A percentile compares a stretch with the other conserved stretches of the same genome.
Evolutionary conservation across 768 basidiomycete genomes (phyloP).

Genomic region (Exsudoporus frostii): DNA sequence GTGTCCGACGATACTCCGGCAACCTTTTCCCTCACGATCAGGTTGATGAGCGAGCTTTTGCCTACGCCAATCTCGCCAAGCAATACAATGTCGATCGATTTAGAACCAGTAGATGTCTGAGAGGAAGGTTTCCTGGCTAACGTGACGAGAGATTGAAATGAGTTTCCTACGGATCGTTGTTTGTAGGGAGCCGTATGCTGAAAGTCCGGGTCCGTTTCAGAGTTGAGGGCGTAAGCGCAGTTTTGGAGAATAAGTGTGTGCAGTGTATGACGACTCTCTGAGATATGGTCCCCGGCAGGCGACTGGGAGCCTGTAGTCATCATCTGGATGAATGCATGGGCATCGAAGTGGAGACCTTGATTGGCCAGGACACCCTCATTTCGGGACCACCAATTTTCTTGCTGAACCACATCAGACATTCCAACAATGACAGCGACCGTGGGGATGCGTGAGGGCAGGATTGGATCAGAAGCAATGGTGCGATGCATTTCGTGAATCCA

Average conservation of each 20-base stretch:
- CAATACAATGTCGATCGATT: conserved; percentile 31
- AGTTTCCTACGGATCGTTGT: conserved; percentile 7
- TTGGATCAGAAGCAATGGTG: conserved; percentile 2
- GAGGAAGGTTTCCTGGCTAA: conserved; percentile 4
- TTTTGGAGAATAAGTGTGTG: conserved; percentile 14
- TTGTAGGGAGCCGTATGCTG: conserved; percentile 5
- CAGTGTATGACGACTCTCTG: conserved; percentile 12
- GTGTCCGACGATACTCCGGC: conserved; percentile 33
- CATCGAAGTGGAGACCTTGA: conserved; percentile 15
- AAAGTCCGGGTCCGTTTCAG: not conserved
- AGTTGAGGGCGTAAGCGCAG: not conserved
- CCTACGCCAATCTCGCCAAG: conserved; percentile 34
- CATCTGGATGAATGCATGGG: conserved; percentile 14
- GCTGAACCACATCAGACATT: not conserved
- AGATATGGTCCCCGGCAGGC: conserved; percentile 1
- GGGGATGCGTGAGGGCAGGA: conserved; percentile 1
- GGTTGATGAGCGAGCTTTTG: conserved; percentile 44
- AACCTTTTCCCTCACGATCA: conserved; percentile 26
- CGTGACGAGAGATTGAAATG: conserved; percentile 13
- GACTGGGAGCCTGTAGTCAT: not conserved
- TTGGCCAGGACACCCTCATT: conserved; percentile 2
- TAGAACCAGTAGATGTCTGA: not conserved
- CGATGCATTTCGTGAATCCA: conserved; percentile 15
- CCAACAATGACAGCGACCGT: conserved; percentile 20
- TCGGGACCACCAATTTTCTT: conserved; percentile 21